These are phyloP conservation scores for Euphorbia schlechtendalii DNA, from an alignment of 441 rosid genomes.

Conservation along the genomic window DNA sequence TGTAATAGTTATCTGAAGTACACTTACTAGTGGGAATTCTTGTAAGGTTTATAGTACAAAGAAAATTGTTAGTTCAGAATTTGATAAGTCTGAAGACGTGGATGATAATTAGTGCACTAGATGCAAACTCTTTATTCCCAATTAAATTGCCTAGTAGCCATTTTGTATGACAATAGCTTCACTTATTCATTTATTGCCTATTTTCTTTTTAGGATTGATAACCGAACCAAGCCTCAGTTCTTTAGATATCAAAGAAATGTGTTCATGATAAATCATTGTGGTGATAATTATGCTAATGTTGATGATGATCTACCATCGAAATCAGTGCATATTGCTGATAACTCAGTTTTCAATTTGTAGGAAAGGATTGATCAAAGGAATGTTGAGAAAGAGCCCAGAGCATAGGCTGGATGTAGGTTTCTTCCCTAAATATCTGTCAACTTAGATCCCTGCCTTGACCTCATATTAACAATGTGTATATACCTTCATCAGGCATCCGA, in stretches of 20 bases:
- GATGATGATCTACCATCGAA: too few species aligned
- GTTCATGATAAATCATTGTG: background rate
- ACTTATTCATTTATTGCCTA: background rate
- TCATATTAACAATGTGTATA: conserved; percentile 18
- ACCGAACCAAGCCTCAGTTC: background rate
- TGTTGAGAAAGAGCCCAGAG: conserved; percentile 91
- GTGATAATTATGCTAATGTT: too few species aligned
- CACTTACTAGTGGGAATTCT: background rate
- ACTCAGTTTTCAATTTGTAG: conserved; percentile 36
- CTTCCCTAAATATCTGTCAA: conserved; percentile 16
- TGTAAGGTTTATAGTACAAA: background rate
- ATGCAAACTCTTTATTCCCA: background rate
- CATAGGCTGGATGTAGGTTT: conserved; percentile 83
- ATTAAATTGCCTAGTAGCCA: background rate
- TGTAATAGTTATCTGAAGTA: background rate
- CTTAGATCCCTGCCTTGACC: conserved; percentile 17
- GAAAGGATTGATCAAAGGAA: conserved; percentile 78
- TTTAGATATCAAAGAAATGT: background rate
- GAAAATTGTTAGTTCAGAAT: background rate
- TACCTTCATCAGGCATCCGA: conserved; percentile 62
- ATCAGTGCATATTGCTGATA: conserved; percentile 9
- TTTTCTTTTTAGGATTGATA: background rate
- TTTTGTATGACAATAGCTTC: background rate
- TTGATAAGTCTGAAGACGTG: background rate
- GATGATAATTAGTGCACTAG: background rate